phyloP scores from a whole-genome alignment of 441 rosid genomes.

The Croton setiger region DNA sequence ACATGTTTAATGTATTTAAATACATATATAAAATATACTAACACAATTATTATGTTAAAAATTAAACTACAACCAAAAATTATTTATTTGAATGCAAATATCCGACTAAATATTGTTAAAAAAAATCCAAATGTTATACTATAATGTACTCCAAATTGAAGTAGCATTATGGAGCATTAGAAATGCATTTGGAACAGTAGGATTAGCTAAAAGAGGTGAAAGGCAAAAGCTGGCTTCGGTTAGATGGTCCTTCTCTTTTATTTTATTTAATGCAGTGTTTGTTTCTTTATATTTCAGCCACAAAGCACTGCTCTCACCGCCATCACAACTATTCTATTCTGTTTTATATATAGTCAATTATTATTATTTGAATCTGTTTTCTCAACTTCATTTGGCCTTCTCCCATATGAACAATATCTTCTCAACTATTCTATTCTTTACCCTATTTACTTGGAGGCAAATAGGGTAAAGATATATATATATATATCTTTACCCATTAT shows the following conservation, averaged over 20 bases:
- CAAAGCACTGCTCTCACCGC: conserved; percentile 15
- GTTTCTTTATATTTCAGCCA: conserved; percentile 21
- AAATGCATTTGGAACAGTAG: conserved; percentile 20
- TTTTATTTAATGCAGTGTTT: conserved; percentile 14
- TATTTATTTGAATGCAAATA: no score
- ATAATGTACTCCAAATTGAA: no score
- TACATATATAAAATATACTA: no score
- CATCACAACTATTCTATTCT: background rate
- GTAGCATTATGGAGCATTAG: no score
- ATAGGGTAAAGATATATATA: no score
- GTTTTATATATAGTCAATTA: background rate
- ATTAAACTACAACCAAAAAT: no score
- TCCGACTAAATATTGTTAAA: no score
- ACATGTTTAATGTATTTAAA: no score
- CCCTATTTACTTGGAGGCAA: no score
- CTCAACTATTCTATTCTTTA: no score
- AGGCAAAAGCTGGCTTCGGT: conserved; percentile 15
- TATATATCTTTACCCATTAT: conserved; percentile 22
- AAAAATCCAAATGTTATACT: no score
- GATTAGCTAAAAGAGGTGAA: background rate
- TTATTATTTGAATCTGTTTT: background rate
- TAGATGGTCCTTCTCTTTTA: conserved; percentile 26
- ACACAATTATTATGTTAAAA: no score
- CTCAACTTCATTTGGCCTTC: background rate
- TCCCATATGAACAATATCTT: conserved; percentile 20